Conservation (phyloP, 2,329 filamentous ascomycete genomes). For the Apiospora koreana region DNA sequence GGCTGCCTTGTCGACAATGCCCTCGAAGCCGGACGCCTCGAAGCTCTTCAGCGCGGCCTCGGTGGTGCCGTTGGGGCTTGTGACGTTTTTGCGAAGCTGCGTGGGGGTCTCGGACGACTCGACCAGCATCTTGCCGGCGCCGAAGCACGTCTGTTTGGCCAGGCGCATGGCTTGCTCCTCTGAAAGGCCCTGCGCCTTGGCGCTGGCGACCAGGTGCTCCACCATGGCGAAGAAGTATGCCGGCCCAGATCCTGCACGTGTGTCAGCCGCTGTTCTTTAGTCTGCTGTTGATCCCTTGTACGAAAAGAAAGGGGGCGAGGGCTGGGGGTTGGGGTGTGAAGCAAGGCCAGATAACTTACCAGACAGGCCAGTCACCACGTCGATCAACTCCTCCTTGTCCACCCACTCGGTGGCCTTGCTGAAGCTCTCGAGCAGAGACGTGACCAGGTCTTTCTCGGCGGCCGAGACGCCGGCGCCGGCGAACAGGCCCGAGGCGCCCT, state of each 20-base stretch:
- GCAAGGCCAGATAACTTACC: constrained; percentile 34
- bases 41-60: constrained; percentile 51
- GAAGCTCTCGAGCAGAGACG: constrained; percentile 44
- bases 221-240: constrained; percentile 57
- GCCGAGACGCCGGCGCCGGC: constrained; percentile 43
- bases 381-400: constrained; percentile 48
- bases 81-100: constrained; percentile 52
- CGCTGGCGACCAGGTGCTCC: constrained; percentile 49
- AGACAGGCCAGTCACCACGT: constrained; percentile 52
- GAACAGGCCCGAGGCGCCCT: constrained; percentile 50
- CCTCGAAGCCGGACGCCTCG: constrained; percentile 43
- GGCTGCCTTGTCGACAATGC: constrained; percentile 46
- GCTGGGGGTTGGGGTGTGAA: not conserved
- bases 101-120: constrained; percentile 46
- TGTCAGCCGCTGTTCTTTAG: not conserved
- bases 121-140: constrained; percentile 53
- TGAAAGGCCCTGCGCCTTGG: constrained; percentile 44
- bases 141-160: constrained; percentile 51
- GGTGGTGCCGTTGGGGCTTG: constrained; percentile 54
- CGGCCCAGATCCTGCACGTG: constrained; percentile 43
- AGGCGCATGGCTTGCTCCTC: constrained; percentile 50
- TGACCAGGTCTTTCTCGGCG: constrained; percentile 43
- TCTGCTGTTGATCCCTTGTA: not conserved
- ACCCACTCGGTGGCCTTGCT: constrained; percentile 53
- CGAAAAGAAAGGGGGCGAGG: not conserved